These are phyloP conservation scores for Sergeia podlipaevii DNA, from an alignment of 208 protist species.

Conservation along the genomic window DNA sequence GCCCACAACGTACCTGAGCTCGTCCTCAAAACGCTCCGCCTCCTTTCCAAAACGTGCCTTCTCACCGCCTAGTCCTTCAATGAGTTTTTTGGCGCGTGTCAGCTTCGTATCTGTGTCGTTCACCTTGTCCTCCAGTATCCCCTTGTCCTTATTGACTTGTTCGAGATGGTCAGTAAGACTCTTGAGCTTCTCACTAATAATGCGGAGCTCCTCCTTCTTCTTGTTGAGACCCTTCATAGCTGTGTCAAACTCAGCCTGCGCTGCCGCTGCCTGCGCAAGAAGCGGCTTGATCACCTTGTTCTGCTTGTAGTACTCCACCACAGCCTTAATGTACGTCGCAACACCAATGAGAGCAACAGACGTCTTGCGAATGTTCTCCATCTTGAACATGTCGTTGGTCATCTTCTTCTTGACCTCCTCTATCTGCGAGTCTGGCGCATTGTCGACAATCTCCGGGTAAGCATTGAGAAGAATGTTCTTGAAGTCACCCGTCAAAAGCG, in stretches of 20 bases:
- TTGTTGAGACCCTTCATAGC: slow-evolving; percentile 87
- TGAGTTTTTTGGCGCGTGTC: slow-evolving; percentile 93
- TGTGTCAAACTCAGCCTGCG: slow-evolving; percentile 82
- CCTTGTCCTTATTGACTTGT: slow-evolving; percentile 84
- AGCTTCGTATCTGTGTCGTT: slow-evolving; percentile 94
- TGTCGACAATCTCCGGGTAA: slow-evolving; percentile 88
- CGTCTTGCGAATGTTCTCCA: slow-evolving; percentile 91
- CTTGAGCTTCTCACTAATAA: slow-evolving; percentile 89
- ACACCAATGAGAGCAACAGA: slow-evolving; percentile 92
- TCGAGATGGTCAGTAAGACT: slow-evolving; percentile 82
- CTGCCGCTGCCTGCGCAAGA: slow-evolving; percentile 80
- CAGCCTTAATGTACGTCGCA: slow-evolving; percentile 96
- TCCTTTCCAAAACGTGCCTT: slow-evolving; percentile 90
- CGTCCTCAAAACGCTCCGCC: slow-evolving; percentile 72
- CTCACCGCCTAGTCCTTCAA: slow-evolving; percentile 94
- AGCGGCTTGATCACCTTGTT: slow-evolving; percentile 95
- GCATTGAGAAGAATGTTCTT: slow-evolving; percentile 84
- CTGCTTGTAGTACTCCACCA: slow-evolving; percentile 97
- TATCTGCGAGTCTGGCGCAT: slow-evolving; percentile 83
- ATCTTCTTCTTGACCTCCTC: slow-evolving; percentile 96
- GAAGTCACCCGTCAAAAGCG: slow-evolving; percentile 85
- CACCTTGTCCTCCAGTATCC: slow-evolving; percentile 90
- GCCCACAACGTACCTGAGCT: slow-evolving; percentile 87
- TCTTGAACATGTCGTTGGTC: slow-evolving; percentile 91
- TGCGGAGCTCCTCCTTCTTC: slow-evolving; percentile 90